Evolutionary conservation across 495 filamentous ascomycete genomes (phyloP).

Genomic region (Geoglossum glabrum): DNA sequence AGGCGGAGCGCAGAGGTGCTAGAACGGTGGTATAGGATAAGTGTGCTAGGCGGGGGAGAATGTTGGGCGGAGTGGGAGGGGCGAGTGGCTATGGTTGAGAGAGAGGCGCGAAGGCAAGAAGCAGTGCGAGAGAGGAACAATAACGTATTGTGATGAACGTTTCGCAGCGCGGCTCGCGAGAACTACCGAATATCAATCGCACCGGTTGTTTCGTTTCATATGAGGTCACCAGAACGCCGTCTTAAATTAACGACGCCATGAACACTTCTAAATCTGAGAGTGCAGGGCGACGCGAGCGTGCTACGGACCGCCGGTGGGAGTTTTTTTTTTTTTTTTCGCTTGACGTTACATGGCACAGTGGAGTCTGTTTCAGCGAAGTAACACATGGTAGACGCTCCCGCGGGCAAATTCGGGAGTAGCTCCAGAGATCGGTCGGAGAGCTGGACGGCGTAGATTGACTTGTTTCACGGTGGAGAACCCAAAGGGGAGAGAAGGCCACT

Average conservation of each 20-base stretch:
- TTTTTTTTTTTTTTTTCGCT: too few relatives aligned
- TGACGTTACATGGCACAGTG: neutral
- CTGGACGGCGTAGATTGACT: neutral
- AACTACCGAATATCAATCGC: neutral
- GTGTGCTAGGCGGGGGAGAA: slow-evolving; percentile 45
- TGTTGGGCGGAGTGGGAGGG: slow-evolving; percentile 59
- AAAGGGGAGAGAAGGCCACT: too few relatives aligned
- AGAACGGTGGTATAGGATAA: slow-evolving; percentile 61
- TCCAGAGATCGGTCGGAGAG: neutral
- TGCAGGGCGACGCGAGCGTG: too few relatives aligned
- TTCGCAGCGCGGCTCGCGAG: neutral
- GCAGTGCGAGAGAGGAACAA: slow-evolving; percentile 9
- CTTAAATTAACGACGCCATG: too few relatives aligned
- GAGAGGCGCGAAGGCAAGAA: slow-evolving; percentile 38
- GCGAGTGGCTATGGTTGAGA: slow-evolving; percentile 45
- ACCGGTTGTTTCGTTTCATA: too few relatives aligned
- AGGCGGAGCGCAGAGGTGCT: slow-evolving; percentile 51
- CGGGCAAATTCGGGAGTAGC: neutral
- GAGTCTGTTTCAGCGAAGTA: neutral
- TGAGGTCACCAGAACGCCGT: too few relatives aligned
- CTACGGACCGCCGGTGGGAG: too few relatives aligned
- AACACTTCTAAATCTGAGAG: too few relatives aligned
- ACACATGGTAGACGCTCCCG: neutral
- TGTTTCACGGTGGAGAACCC: neutral
- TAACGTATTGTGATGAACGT: neutral